Evolutionary conservation across 768 basidiomycete species (phyloP).

Genomic region (Mycena polygramma): DNA sequence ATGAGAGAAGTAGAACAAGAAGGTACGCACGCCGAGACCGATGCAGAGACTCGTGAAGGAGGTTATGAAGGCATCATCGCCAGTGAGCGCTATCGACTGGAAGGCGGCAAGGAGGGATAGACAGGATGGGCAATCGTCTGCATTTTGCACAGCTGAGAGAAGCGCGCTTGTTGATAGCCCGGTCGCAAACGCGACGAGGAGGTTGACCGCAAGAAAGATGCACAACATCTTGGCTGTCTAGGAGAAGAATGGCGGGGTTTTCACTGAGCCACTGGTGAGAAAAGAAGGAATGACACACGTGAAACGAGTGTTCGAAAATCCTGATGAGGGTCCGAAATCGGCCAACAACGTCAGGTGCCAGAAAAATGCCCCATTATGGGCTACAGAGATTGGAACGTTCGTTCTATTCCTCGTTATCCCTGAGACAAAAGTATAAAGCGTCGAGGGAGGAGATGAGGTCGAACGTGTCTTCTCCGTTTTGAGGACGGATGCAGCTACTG

Average conservation of each 20-base stretch:
- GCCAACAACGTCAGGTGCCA: slow-evolving; percentile 14
- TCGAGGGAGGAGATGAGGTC: neutral
- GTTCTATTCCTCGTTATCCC: neutral
- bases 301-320: slow-evolving; percentile 7
- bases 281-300: slow-evolving; percentile 22
- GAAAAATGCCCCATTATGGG: neutral
- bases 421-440: neutral
- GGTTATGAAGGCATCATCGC: slow-evolving; percentile 23
- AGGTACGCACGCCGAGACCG: slow-evolving; percentile 21
- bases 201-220: neutral
- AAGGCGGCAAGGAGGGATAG: slow-evolving; percentile 29
- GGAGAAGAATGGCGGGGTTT: neutral
- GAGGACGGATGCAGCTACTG: neutral
- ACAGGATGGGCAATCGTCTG: slow-evolving; percentile 31
- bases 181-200: slow-evolving; percentile 1
- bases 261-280: slow-evolving; percentile 17
- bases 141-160: slow-evolving; percentile 15
- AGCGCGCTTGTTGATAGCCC: slow-evolving; percentile 4
- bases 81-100: slow-evolving; percentile 20
- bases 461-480: neutral
- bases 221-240: slow-evolving; percentile 16
- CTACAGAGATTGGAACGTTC: slow-evolving; percentile 7
- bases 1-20: neutral
- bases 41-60: slow-evolving; percentile 28
- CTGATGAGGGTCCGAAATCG: neutral